Base-by-base conservation (phyloP, 169 alveolate genomes). In the Plasmodium ovale region DNA sequence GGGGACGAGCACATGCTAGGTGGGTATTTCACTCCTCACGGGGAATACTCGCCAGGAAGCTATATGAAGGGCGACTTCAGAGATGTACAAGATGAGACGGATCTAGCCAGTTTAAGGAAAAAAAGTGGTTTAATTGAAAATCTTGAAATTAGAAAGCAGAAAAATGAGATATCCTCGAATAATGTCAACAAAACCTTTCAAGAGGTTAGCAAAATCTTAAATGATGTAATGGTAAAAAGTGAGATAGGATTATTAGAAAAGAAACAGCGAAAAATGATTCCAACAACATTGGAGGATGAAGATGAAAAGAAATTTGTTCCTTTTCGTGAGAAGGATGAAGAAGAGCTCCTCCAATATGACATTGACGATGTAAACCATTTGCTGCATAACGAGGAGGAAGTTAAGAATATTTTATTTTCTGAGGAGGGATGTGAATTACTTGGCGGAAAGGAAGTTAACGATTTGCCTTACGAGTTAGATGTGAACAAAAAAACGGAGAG, bases 201-300 rank as follows among this genome's bases (percentile, higher is more conserved):
- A 4, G 74, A 77, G 19, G 62, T 77, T 65, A 67, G 21, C 10
- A 62, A 77, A 31, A 77, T 77, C 39, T 62, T 77, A 31, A 77
- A 77, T 25, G 74, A 77, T 6, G 68, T 47, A 0, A 60, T 77
- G 5, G 29, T 60, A 9, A 64, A 77, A 27, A 77, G 70, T 77
- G 69, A 77, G 37, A 35, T 33, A 9, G 70, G 58, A 4, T 9
- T 14, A 21, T 54, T 56, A 62, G 58, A 3, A 49, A 60, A 62
- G 25, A 37, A 44, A 68, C 3, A 42, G 19, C 21, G 19, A 23
- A 68, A 68, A 68, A 42, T 7, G 12, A 19, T 33, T 29, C 33
- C 27, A 56, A 23, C 16, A 25, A 54, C 21, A 3, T 9, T 54
- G 21, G n/a, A 54, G n/a, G 21, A 54, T 54, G 33, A 54, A 3